These are phyloP conservation scores for Teratosphaeria destructans DNA, from an alignment of 2,329 filamentous ascomycete species.

Conservation along the genomic window DNA sequence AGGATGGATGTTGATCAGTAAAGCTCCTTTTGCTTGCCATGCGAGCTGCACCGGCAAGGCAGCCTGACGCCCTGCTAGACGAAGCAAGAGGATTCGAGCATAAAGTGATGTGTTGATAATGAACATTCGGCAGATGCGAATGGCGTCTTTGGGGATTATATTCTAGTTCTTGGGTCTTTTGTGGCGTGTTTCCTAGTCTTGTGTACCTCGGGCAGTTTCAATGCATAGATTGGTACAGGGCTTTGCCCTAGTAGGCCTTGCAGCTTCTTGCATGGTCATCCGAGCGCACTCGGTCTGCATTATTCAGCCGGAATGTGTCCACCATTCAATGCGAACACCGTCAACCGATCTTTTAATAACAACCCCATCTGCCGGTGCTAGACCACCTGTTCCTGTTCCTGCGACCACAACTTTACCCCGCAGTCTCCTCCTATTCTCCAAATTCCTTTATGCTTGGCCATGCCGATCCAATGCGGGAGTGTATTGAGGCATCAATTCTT, in stretches of 20 bases:
- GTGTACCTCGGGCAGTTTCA: background rate
- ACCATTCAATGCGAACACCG: background rate
- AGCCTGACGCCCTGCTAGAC: background rate
- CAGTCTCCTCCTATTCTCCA: background rate
- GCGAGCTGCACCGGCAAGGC: background rate
- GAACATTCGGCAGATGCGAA: background rate
- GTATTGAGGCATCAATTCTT: background rate
- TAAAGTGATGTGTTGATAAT: background rate
- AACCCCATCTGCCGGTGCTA: background rate
- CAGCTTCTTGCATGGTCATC: background rate
- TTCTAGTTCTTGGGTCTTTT: background rate
- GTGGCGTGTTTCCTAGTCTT: background rate
- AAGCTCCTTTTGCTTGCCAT: background rate
- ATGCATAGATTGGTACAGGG: background rate
- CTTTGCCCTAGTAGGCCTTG: background rate
- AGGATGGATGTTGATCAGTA: constrained; percentile 16
- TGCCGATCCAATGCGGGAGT: background rate
- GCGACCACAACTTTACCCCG: background rate
- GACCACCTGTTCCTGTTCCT: background rate
- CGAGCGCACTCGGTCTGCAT: background rate
- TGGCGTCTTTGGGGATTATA: background rate
- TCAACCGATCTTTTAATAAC: background rate
- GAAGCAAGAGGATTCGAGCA: background rate
- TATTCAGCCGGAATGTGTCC: background rate
- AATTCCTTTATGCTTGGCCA: background rate